Conservation (phyloP, 208 protist genomes). For the Leishmania guyanensis region DNA sequence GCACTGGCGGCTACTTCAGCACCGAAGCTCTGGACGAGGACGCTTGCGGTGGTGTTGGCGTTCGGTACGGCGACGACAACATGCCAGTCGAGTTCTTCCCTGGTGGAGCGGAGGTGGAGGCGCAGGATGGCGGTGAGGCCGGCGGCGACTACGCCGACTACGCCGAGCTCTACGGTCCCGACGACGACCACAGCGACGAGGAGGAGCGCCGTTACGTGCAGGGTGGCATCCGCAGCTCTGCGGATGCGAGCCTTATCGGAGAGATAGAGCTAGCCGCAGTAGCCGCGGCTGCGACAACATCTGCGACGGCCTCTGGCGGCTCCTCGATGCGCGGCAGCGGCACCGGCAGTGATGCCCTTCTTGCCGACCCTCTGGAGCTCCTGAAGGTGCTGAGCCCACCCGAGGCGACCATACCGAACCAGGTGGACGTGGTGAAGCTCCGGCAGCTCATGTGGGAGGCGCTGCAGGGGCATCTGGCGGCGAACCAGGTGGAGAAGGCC, state of each 20-base stretch:
- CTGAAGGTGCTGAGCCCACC: slow-evolving; percentile 56
- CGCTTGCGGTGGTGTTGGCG: not conserved
- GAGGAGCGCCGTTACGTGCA: slow-evolving; percentile 39
- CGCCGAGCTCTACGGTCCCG: slow-evolving; percentile 38
- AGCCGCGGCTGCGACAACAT: slow-evolving; percentile 23
- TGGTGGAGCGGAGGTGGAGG: slow-evolving; percentile 59
- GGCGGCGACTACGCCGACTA: slow-evolving; percentile 45
- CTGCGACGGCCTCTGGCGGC: not conserved
- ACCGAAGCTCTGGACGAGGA: slow-evolving; percentile 9
- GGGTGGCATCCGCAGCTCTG: slow-evolving; percentile 24
- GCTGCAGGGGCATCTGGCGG: slow-evolving; percentile 42
- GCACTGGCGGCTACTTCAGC: not conserved
- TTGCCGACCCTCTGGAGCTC: slow-evolving; percentile 39
- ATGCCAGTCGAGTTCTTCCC: slow-evolving; percentile 87
- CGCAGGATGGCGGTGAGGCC: slow-evolving; percentile 56
- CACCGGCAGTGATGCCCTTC: not conserved
- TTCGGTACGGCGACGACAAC: slow-evolving; percentile 25
- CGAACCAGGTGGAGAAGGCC: slow-evolving; percentile 26
- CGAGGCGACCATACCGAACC: slow-evolving; percentile 71
- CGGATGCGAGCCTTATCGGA: slow-evolving; percentile 40
- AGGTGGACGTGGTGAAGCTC: slow-evolving; percentile 85
- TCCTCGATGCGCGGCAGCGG: slow-evolving; percentile 32
- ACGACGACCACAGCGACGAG: slow-evolving; percentile 34
- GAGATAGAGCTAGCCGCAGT: slow-evolving; percentile 45
- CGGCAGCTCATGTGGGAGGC: slow-evolving; percentile 82